A percentile compares a stretch with the other conserved stretches of the same genome.
phyloP scores from a whole-genome alignment of 805 yeast species.

The Metschnikowia lochheadii region DNA sequence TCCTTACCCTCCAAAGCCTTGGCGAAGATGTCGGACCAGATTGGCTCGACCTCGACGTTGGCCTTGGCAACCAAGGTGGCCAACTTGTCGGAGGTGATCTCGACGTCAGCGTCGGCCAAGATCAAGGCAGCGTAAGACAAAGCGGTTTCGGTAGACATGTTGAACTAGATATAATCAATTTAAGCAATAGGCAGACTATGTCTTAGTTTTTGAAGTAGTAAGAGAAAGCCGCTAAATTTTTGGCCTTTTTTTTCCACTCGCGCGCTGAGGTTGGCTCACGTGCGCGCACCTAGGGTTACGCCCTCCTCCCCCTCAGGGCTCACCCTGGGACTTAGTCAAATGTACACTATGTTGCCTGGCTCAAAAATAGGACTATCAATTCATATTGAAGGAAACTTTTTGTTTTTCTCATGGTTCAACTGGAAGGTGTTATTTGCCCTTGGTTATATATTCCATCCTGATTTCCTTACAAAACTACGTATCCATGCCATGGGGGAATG shows the following conservation, averaged over 20 bases:
- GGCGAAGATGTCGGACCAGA: constrained; percentile 47
- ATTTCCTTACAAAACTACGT: not conserved
- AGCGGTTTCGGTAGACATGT: constrained; percentile 46
- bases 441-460: not conserved
- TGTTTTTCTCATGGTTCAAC: not conserved
- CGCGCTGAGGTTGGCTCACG: constrained; percentile 11
- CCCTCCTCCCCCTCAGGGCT: not conserved
- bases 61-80: constrained; percentile 38
- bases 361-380: not conserved
- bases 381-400: too few species aligned
- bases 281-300: constrained; percentile 12
- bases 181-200: constrained; percentile 48
- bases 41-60: constrained; percentile 42
- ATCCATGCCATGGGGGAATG: not conserved
- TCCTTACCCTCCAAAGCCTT: constrained; percentile 45
- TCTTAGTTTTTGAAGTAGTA: constrained; percentile 33
- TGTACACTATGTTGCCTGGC: not conserved
- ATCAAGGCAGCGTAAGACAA: constrained; percentile 49
- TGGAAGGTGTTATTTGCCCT: not conserved
- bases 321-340: not conserved
- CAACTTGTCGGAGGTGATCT: constrained; percentile 44
- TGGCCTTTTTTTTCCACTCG: constrained; percentile 10
- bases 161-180: constrained; percentile 48
- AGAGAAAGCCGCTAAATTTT: constrained; percentile 5
- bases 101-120: constrained; percentile 46